Evolutionary conservation across 768 basidiomycete species (phyloP), one percentile per base, ranked within the genome.

Genomic region (Chlorophyllum brunneum): DNA sequence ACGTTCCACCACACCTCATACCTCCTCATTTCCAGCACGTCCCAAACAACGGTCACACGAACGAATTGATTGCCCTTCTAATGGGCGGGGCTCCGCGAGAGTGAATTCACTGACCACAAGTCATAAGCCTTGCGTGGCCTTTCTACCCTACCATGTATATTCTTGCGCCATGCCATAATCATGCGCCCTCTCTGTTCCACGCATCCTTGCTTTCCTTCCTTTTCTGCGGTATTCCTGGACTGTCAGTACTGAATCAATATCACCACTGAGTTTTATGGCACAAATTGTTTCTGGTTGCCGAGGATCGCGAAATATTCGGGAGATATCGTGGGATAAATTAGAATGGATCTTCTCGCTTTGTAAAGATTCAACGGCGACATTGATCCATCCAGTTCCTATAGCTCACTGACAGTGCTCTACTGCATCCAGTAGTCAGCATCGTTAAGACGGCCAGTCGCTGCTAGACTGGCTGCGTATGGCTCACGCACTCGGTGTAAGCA

Each of bases 11-110:
- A 36, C 26, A 40, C 10, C 16, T 45, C 27, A 51, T 81, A 55
- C 76, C 77, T 10, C 78, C 79, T 47, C 83, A 86, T 56, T 71
- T 84, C 47, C 86, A 82, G 58, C 83, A 74, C 44, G 70, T 70
- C 15, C 66, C 72, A 18, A 78, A 70, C 62, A 80, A 71, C 55
- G 82, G 81, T 60, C 78, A 81, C 29, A 70, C 81, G 38, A 84
- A 86, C 56, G 89, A 92, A 63, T 70, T 92, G 58, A 91, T 92
- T 84, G 82, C 89, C 39, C 75, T 92, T 54, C 78, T 92, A 56
- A 84, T 92, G 87, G 85, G 83, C 48, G 85, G 84, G 50, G 60
- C 70, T 49, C 83, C 80, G 58, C 73, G 86, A 67, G 86, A 89
- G 59, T 89, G 70, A 82, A 33, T 50, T 39, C 43, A 44, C 42